Evolutionary conservation across 306 rosid species (phyloP).

Genomic region (Heteromeles arbutifolia): DNA sequence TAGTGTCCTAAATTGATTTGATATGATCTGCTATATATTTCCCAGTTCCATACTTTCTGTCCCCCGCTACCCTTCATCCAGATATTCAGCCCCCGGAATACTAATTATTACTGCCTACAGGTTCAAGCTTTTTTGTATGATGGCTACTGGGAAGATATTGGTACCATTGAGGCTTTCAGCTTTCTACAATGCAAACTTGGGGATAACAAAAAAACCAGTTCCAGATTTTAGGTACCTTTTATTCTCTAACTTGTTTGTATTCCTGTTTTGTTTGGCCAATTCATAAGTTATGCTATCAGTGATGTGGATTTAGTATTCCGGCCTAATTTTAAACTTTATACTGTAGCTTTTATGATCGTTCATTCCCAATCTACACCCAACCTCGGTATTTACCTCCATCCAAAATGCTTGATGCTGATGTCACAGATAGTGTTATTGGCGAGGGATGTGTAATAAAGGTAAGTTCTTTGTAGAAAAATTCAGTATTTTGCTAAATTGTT

Average conservation of each 20-base stretch:
- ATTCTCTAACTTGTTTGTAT: background rate
- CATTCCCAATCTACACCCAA: slow-evolving; percentile 94
- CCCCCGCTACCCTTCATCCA: background rate
- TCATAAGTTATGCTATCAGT: slow-evolving; percentile 7
- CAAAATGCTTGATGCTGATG: slow-evolving; percentile 97
- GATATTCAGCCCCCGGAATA: background rate
- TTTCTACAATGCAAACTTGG: slow-evolving; percentile 91
- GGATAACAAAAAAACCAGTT: slow-evolving; percentile 92
- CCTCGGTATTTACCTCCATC: slow-evolving; percentile 96
- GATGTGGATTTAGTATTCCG: background rate
- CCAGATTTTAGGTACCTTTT: slow-evolving; percentile 80
- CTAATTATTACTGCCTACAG: slow-evolving; percentile 32
- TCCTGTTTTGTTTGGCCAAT: background rate
- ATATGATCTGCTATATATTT: background rate
- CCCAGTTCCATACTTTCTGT: background rate
- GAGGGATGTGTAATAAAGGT: slow-evolving; percentile 99
- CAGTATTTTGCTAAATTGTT: background rate
- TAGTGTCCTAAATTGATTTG: background rate
- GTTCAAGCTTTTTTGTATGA: slow-evolving; percentile 95
- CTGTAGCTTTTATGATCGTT: slow-evolving; percentile 20
- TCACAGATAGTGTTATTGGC: slow-evolving; percentile 92
- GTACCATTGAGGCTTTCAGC: slow-evolving; percentile 77
- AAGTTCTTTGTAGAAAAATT: slow-evolving; percentile 7
- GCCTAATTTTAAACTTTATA: slow-evolving; percentile 8
- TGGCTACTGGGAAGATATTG: slow-evolving; percentile 99